Evolutionary conservation across 805 yeast species (phyloP).

Genomic region (Pichia nakasei): DNA sequence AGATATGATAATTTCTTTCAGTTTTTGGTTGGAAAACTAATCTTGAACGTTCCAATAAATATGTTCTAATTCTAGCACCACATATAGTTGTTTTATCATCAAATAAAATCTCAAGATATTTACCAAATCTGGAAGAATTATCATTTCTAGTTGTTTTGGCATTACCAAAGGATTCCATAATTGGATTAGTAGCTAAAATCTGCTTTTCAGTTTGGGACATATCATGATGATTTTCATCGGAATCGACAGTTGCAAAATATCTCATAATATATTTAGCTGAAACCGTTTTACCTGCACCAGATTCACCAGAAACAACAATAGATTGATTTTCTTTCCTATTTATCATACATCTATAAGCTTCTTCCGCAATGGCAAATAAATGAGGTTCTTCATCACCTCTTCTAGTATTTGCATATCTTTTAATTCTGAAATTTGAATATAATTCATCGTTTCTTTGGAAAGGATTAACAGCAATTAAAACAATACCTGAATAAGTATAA

Average conservation of each 20-base stretch:
- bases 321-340: conserved; percentile 82
- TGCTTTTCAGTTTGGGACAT: conserved; percentile 90
- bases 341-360: conserved; percentile 92
- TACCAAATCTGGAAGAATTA: conserved; percentile 96
- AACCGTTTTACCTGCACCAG: conserved; percentile 98
- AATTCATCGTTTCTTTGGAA: conserved; percentile 87
- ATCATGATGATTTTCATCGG: conserved; percentile 39
- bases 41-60: conserved; percentile 86
- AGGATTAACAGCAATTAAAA: conserved; percentile 92
- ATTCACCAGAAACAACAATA: conserved; percentile 93
- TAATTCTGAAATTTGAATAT: conserved; percentile 86
- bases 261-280: conserved; percentile 97
- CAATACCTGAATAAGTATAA: conserved; percentile 95
- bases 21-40: conserved; percentile 82
- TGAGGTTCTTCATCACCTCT: conserved; percentile 97
- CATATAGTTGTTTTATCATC: conserved; percentile 67
- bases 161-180: conserved; percentile 97
- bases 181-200: conserved; percentile 92
- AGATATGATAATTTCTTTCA: conserved; percentile 95
- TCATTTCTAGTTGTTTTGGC: conserved; percentile 97
- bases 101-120: conserved; percentile 85
- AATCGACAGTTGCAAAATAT: conserved; percentile 90
- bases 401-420: conserved; percentile 86
- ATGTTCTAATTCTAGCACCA: conserved; percentile 93
- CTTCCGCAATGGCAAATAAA: conserved; percentile 94